Base-by-base conservation (phyloP, 441 rosid species). In the Euphorbia corollata region DNA sequence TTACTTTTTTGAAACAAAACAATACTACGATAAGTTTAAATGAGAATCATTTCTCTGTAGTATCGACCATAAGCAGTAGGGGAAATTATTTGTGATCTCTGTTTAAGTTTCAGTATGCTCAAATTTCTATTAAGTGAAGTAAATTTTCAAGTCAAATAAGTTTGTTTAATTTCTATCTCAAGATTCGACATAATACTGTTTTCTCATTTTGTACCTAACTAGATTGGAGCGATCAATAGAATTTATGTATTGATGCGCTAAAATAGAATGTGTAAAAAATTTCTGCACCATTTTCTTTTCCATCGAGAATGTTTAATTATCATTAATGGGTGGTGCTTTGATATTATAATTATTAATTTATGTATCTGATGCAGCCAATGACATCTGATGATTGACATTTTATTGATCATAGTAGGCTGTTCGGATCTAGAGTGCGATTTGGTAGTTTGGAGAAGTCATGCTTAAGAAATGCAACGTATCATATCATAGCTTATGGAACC, bases 311-410 rank as follows among this genome's bases (percentile, higher is more conserved):
- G 27, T 47, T 36, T 36, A 36, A 8, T 2, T 36, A 8, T 8
- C 18, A 30, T 9, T 22, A 38, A 3, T 16, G 6, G 61, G 9
- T 20, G 53, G 51, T 66, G 10, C 9, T 38, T 38, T 66, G 27
- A 24, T 66, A 50, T 38, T 23, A 8, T 22, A 12, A 38, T 51
- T 12, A 3, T 20, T 54, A 38, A 18, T 18, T 54, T 38, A 15
- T 36, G 69, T 45, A 32, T 36, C 50, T 58, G 20, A 63, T 63
- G 50, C 48, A 53, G 34, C 39, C 41, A 48, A 50, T n/a, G 15
- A 3, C 53, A 48, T 27, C 20, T 24, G n/a, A n/a, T 50, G 34
- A 64, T 50, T 30, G 39, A 18, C 50, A 0, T 50, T 50, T 18
- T 50, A 4, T 48, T 19, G 23, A 16, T 61, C 19, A 18, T 20